Base-by-base conservation (phyloP, 192 early-diverging fungal species). In the Jimgerdemannia flammicorona region DNA sequence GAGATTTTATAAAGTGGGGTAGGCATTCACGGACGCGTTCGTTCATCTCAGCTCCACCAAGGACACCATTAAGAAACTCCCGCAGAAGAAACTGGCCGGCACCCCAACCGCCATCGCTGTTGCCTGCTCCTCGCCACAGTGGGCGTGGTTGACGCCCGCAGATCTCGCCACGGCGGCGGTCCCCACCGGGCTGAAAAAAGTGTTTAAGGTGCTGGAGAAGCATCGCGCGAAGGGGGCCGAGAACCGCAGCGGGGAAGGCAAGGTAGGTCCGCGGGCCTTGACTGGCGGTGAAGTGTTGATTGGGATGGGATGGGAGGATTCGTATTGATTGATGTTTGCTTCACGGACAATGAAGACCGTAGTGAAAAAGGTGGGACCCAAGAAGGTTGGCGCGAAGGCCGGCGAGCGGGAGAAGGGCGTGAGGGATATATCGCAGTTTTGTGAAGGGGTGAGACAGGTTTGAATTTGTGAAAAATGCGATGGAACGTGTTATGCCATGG, bases 161-260 rank as follows among this genome's bases (percentile, higher is more conserved):
- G 86, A 87, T 39, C 74, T 90, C 19, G 79, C 72, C 3, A 73
- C 64, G 18, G 87, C 86, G 0, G 85, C 89, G 3, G 86, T 90
- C 66, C 86, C 89, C 0, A 88, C 87, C 3, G 87, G 87, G 1
- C 77, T 89, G 10, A 87, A 87, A 69, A 90, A 90, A 70, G 87
- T 83, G 1, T 80, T 83, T 14, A 84, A 86, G 64, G 64, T 90
- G n/a, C 74, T 90, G 39, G 79, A 83, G 74, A 84, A 81, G 65
- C 49, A 59, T 59, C 49, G 49, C 14, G 14, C 49, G 8, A 59
- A 59, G 49, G 49, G 14, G 49, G 49, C 6, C 49, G 14, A 59
- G 49, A 59, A 59, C 49, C 49, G 49, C 14, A 14, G 49, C 49
- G 49, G 14, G 49, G 14, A 59, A 6, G 14, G 49, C 49, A 59